phyloP scores from a whole-genome alignment of 257 asterid genomes.

The Lycium barbarum region DNA sequence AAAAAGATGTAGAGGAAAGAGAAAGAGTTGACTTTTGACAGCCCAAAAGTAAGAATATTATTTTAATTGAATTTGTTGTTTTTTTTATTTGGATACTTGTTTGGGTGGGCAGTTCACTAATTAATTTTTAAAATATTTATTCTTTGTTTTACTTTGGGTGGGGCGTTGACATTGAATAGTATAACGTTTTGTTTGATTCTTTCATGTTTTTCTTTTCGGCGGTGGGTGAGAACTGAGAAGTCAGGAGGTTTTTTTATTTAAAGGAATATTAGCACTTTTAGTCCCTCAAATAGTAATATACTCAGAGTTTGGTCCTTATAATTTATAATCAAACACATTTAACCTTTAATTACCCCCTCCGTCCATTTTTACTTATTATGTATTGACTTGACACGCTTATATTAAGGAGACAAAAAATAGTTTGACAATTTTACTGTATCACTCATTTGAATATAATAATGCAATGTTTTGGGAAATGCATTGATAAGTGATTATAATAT shows the following conservation, averaged over 20 bases:
- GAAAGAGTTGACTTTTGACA: constrained; percentile 66
- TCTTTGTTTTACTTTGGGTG: not conserved
- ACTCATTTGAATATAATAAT: no score
- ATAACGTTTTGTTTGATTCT: constrained; percentile 1
- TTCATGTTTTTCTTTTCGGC: not conserved
- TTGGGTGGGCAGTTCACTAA: constrained; percentile 28
- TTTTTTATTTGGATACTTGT: not conserved
- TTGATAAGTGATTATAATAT: no score
- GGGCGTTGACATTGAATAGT: constrained; percentile 17
- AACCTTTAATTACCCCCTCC: not conserved
- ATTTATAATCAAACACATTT: not conserved
- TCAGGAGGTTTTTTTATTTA: not conserved
- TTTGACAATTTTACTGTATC: no score
- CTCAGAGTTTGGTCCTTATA: not conserved
- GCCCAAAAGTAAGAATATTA: not conserved
- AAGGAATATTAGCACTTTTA: not conserved
- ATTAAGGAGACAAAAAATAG: no score
- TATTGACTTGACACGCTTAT: no score
- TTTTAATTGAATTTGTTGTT: not conserved
- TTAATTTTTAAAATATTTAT: not conserved
- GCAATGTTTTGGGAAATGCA: no score
- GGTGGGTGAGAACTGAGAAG: constrained; percentile 19
- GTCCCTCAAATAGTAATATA: not conserved
- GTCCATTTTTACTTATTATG: no score
- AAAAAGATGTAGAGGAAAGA: constrained; percentile 29